phyloP scores from a whole-genome alignment of 1,284 basidiomycete species.

The Porodaedalea pini region DNA sequence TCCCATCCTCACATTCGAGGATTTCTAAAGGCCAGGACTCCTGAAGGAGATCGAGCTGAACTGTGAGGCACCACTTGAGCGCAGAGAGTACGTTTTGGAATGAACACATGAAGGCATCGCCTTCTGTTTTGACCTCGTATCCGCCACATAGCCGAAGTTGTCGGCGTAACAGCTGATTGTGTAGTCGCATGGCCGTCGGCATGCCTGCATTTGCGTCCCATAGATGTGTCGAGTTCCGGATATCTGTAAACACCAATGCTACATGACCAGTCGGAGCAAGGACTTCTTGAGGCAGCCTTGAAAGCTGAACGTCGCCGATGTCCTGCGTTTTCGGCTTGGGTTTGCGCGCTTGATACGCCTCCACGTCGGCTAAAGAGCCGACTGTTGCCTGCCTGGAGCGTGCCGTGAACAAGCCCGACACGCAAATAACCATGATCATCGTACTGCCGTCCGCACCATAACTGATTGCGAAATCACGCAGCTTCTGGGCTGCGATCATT shows the following conservation, averaged over 20 bases:
- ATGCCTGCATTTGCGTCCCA: constrained; percentile 98
- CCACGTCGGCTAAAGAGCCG: constrained; percentile 43
- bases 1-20: constrained; percentile 89
- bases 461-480: constrained; percentile 95
- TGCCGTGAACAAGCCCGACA: constrained; percentile 74
- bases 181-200: constrained; percentile 91
- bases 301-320: constrained; percentile 50
- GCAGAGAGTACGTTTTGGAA: constrained; percentile 89
- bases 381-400: constrained; percentile 44
- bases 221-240: constrained; percentile 93
- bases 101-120: constrained; percentile 98
- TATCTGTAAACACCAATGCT: constrained; percentile 97
- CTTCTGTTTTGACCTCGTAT: constrained; percentile 99
- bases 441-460: constrained; percentile 93
- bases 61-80: constrained; percentile 88
- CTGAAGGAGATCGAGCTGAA: constrained; percentile 84
- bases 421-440: constrained; percentile 97
- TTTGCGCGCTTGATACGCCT: constrained; percentile 34
- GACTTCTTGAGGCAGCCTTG: constrained; percentile 78
- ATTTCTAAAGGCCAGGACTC: constrained; percentile 94
- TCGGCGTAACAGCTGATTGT: constrained; percentile 86
- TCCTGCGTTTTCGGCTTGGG: constrained; percentile 38
- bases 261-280: constrained; percentile 86
- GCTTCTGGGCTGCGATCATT: constrained; percentile 96
- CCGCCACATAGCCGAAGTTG: constrained; percentile 90